These are phyloP conservation scores for Vicia sativa DNA, from an alignment of 306 rosid genomes.

Conservation along the genomic window DNA sequence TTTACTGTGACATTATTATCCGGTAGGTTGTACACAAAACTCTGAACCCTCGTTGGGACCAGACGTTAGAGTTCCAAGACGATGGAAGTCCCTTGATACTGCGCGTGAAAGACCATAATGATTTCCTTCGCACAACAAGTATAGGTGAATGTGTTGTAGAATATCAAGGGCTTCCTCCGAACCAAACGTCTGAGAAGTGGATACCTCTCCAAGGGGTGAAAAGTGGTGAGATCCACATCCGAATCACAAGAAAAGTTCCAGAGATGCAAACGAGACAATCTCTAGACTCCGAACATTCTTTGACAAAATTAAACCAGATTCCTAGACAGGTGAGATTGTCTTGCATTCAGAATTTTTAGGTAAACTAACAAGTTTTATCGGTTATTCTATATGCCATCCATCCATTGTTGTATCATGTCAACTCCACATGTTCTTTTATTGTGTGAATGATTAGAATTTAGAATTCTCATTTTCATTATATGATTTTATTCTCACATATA, in stretches of 20 bases:
- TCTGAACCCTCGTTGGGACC: constrained; percentile 89
- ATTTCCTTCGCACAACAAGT: constrained; percentile 68
- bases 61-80: constrained; percentile 88
- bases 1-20: constrained; percentile 17
- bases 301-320: constrained; percentile 64
- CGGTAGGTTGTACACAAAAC: constrained; percentile 76
- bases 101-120: constrained; percentile 87
- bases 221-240: constrained; percentile 87
- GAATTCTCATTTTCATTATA: constrained; percentile 10
- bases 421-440: constrained; percentile 2
- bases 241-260: constrained; percentile 81
- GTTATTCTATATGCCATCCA: no score
- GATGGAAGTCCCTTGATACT: constrained; percentile 75
- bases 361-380: not conserved
- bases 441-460: not conserved
- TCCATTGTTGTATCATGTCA: not conserved
- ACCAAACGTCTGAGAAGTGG: constrained; percentile 84
- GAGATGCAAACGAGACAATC: constrained; percentile 57
- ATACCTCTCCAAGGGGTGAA: constrained; percentile 94
- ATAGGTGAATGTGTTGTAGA: constrained; percentile 91
- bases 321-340: constrained; percentile 65
- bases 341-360: constrained; percentile 11
- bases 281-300: constrained; percentile 68
- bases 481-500: constrained; percentile 22
- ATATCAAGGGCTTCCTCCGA: constrained; percentile 80